Conservation (phyloP, 2,329 filamentous ascomycete genomes). For the Graphiopsis chlorocephala region DNA sequence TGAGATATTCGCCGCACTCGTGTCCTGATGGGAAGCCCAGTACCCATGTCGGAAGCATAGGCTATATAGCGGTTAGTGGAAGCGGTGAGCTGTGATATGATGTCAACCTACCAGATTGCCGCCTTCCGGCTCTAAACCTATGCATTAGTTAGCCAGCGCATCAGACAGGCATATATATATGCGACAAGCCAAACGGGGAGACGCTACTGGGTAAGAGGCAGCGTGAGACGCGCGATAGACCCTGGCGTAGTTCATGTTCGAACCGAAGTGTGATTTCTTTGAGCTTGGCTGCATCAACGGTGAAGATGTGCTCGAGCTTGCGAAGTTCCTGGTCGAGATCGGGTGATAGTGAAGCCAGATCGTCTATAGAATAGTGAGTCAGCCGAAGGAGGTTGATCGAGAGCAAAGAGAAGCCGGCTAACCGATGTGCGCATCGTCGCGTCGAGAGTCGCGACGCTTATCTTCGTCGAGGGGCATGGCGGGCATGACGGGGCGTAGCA, state of each 20-base stretch:
- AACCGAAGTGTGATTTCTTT: constrained; percentile 87
- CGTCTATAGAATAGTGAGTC: constrained; percentile 6
- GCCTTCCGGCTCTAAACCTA: constrained; percentile 76
- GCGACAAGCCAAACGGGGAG: constrained; percentile 7
- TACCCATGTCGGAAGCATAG: constrained; percentile 98
- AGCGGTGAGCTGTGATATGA: not conserved
- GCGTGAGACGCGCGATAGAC: constrained; percentile 33
- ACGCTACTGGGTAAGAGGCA: constrained; percentile 16
- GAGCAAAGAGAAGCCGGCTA: not conserved
- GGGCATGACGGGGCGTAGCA: constrained; percentile 1
- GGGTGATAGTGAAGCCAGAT: constrained; percentile 7
- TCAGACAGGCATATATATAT: not conserved
- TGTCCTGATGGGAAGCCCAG: constrained; percentile 85
- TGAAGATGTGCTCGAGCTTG: constrained; percentile 75
- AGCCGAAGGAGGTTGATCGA: not conserved
- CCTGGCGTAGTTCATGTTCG: constrained; percentile 77
- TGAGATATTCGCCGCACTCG: constrained; percentile 83
- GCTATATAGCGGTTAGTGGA: constrained; percentile 50
- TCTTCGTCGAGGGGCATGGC: constrained; percentile 15
- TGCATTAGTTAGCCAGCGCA: constrained; percentile 5
- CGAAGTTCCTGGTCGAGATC: constrained; percentile 74
- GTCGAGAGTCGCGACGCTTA: constrained; percentile 15
- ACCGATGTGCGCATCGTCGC: constrained; percentile 14
- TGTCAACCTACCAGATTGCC: constrained; percentile 74
- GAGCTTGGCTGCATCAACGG: constrained; percentile 69